phyloP scores from a whole-genome alignment of 192 early-diverging fungal species.

The Phycomyces blakesleeanus region DNA sequence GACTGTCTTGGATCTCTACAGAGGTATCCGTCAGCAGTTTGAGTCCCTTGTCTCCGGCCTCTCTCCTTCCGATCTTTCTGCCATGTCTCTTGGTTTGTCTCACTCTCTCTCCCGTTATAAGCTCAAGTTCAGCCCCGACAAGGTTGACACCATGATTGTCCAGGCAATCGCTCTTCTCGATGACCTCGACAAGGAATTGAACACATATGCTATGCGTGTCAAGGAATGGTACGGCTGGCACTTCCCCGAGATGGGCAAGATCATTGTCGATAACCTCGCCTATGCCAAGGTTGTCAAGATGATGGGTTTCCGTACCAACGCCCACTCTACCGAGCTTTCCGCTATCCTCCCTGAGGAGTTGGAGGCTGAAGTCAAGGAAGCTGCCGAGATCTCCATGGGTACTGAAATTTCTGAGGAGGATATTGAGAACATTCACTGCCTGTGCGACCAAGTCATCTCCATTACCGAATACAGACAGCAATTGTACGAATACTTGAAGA shows the following conservation, averaged over 20 bases:
- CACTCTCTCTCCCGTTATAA: conserved; percentile 99
- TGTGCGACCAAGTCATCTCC: conserved; percentile 95
- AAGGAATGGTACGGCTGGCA: conserved; percentile 99
- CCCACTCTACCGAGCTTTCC: conserved; percentile 71
- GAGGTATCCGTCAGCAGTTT: conserved; percentile 94
- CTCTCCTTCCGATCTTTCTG: conserved; percentile 81
- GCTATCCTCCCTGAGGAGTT: conserved; percentile 88
- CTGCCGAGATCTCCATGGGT: conserved; percentile 98
- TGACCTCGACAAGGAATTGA: conserved; percentile 99
- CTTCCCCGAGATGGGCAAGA: conserved; percentile 98
- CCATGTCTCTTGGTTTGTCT: conserved; percentile 97
- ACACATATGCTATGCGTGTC: conserved; percentile 90
- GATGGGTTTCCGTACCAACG: conserved; percentile 89
- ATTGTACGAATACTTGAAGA: conserved; percentile 95
- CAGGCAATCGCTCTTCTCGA: conserved; percentile 97
- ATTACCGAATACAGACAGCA: conserved; percentile 93
- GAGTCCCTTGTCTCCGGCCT: conserved; percentile 86
- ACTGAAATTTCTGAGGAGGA: conserved; percentile 97
- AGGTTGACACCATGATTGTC: conserved; percentile 99
- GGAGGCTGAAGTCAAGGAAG: conserved; percentile 90
- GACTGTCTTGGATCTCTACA: conserved; percentile 87
- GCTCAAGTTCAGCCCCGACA: conserved; percentile 99
- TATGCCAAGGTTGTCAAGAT: conserved; percentile 87
- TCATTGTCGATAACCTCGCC: conserved; percentile 92
- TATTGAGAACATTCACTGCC: conserved; percentile 89